Percentiles rank a stretch among this genome's conserved stretches.
These are phyloP conservation scores for Geranomyces michiganensis DNA, from an alignment of 192 early-diverging fungal species.

Conservation along the genomic window DNA sequence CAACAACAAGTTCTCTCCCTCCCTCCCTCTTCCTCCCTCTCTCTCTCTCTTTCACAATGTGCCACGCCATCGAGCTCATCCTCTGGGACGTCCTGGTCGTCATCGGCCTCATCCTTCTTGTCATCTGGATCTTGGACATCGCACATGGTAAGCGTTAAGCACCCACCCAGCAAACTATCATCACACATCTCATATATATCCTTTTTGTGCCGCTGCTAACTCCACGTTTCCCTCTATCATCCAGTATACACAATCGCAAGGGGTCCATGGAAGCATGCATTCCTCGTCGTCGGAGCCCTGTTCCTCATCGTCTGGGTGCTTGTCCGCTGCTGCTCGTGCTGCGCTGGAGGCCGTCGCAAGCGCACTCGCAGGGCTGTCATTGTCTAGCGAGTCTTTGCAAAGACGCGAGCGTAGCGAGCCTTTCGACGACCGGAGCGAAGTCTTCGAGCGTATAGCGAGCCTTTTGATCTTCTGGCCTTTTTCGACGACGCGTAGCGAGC, in stretches of 20 bases:
- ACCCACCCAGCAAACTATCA: not conserved
- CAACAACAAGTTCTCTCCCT: too few relatives aligned
- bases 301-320: constrained; percentile 8
- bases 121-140: constrained; percentile 32
- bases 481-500: too few relatives aligned
- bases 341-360: not conserved
- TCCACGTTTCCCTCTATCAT: not conserved
- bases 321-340: not conserved
- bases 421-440: too few relatives aligned
- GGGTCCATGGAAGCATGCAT: constrained; percentile 3
- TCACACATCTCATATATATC: not conserved
- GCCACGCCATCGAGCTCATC: constrained; percentile 30
- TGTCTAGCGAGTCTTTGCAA: too few relatives aligned
- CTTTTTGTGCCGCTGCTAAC: not conserved
- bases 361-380: not conserved
- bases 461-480: too few relatives aligned
- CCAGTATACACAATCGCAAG: not conserved
- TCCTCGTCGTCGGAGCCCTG: constrained; percentile 14
- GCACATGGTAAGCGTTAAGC: not conserved
- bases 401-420: too few relatives aligned
- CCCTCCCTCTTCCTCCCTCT: too few relatives aligned
- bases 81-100: constrained; percentile 41
- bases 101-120: constrained; percentile 39
- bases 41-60: too few relatives aligned
- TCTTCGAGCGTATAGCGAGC: too few relatives aligned